Base-by-base conservation (phyloP, 371 early-diverging fungal genomes). In the Apophysomyces variabilis region DNA sequence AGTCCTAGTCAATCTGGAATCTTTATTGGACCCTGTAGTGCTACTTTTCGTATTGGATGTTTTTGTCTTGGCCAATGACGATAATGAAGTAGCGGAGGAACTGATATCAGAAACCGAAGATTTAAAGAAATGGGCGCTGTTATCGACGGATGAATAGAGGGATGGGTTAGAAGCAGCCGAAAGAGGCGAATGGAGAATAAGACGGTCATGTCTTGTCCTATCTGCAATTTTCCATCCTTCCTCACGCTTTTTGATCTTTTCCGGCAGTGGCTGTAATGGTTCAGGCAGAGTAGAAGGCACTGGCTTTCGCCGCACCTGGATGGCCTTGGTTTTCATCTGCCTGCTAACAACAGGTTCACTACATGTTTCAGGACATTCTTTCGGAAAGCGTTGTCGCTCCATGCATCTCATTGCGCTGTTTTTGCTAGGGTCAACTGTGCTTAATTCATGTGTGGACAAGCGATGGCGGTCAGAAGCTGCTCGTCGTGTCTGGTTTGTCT, bases 171-270 rank as follows among this genome's bases (percentile, higher is more conserved):
- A 50, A 50, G 54, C 32, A 13, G 18, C 60, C 46, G 66, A 65
- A 38, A 65, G 43, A 5, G 66, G 66, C 1, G 66, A 65, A 38
- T 60, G 66, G 14, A 65, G 39, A 37, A 65, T 6, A 26, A 65
- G 58, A 35, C 43, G 66, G 13, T 50, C 54, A 21, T 50, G 21
- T 6, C 21, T 50, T 50, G 35, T 21, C 3, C 54, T 16, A 21
- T 50, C 54, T 5, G 54, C 54, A 50, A 50, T 21, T 50, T 50
- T 50, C 54, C 54, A 50, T 6, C 54, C 54, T 50, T 50, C 54
- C 21, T 50, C 21, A 21, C 54, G 21, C 21, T 21, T n/a, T 50
- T 50, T 50, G 16, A 50, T 32, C 21, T 50, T 50, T n/a, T 9
- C 9, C 21, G 21, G 9, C 21, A 11, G 8, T 21, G 3, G 7